phyloP scores from a whole-genome alignment of 148 eudicot species.

The Arbutus unedo region DNA sequence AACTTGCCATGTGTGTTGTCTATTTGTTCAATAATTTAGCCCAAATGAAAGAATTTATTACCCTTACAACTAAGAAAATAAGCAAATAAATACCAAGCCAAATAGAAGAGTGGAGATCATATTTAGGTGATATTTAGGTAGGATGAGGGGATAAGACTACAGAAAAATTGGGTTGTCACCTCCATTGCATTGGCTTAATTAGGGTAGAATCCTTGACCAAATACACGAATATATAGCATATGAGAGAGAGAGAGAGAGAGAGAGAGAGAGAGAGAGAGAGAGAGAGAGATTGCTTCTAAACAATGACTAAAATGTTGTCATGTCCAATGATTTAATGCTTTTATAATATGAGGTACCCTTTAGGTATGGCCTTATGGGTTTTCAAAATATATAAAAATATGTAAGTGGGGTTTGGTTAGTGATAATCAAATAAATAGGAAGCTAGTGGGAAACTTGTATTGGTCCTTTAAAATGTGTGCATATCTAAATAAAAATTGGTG shows the following conservation, averaged over 20 bases:
- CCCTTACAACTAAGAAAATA: no score
- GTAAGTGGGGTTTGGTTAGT: neutral
- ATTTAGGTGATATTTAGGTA: neutral
- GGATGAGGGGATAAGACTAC: neutral
- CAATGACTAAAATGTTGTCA: neutral
- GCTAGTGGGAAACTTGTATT: neutral
- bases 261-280: neutral
- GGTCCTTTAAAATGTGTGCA: neutral
- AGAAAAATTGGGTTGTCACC: no score
- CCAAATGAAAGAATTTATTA: no score
- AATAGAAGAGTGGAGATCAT: no score
- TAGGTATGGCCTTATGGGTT: neutral
- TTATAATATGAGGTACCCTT: neutral
- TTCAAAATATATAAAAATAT: neutral
- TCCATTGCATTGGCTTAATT: neutral
- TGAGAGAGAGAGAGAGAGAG: no score
- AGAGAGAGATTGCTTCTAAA: neutral
- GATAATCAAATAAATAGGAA: neutral
- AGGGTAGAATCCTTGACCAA: neutral
- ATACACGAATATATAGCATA: neutral
- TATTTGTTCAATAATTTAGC: no score
- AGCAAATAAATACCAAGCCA: no score
- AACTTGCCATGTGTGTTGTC: no score
- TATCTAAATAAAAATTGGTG: neutral
- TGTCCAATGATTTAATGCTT: neutral